Base-by-base conservation (phyloP, 176 grass and related monocot species). In the Luzula sylvatica region DNA sequence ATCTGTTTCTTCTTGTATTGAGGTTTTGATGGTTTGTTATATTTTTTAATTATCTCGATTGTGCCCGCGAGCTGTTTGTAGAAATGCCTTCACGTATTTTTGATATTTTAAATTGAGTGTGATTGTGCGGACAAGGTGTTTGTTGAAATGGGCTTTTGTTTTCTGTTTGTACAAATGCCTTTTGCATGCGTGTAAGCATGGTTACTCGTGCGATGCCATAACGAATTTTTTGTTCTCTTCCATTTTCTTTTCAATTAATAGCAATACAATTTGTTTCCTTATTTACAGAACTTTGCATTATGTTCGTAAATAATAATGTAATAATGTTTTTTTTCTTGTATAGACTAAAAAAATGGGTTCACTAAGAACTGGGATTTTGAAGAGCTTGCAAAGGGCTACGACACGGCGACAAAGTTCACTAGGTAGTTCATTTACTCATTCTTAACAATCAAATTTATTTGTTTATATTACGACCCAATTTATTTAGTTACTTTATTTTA, bases 321-420 rank as follows among this genome's bases (percentile, higher is more conserved):
- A 35, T 35, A 35, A 35, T 9, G 5, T 35, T 35, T 4, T 35
- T 35, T 35, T 35, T 35, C 30, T 35, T 9, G 9, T 9, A 2
- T 35, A 87, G 85, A 39, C 70, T 72, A 24, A 55, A 51, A n/a
- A n/a, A 49, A 93, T 93, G 85, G 27, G 63, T 32, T 66, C 54
- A 21, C 13, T 83, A 57, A 59, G 75, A 50, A 23, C 30, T 23
- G 65, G 68, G 64, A 16, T 88, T 56, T 38, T 83, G 30, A 75
- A 46, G 52, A 17, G 67, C 61, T 38, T 79, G 41, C 67, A 51
- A 59, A 66, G 57, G 38, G 51, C 72, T 38, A 0, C 53, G 69
- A 56, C 22, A 42, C 79, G 65, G 7, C 46, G 66, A 22, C 74
- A 59, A 38, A 69, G 23, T 23, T 20, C 71, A 62, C 8, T 65